Evolutionary conservation across 176 grass and related monocot species (phyloP), one percentile per base, ranked within the genome.

Genomic region (Pharus latifolius): DNA sequence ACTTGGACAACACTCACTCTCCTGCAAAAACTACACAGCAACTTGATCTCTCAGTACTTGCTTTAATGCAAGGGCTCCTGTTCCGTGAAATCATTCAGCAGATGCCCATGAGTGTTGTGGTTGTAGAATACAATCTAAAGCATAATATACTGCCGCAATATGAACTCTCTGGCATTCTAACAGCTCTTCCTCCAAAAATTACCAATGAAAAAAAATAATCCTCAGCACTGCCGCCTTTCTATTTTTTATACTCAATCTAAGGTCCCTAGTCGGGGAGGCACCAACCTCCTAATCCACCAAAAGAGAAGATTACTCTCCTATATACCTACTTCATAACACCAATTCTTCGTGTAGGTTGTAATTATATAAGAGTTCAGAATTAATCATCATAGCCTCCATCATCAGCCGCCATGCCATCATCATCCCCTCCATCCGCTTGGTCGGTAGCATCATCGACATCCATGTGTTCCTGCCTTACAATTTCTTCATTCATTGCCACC

Each of bases 321-420:
- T 56, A 12, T 65, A 81, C 59, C 51, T 38, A 22, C 27, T 34
- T 60, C 49, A 19, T 46, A 25, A 56, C 65, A 27, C 60, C 63
- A 55, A 4, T 72, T 32, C 47, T 55, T 20, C 17, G 10, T 10
- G 2, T 48, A 25, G 33, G 33, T 0, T 3, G 2, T 37, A 40
- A 23, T n/a, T 33, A 38, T 41, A 24, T 23, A 6, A 3, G 20
- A 60, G 52, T 8, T 7, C 15, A 30, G 27, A 60, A 64, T 78
- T 33, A 83, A 51, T 87, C 94, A 49, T 74, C 82, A 16, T 50
- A 74, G 2, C 88, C 88, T 44, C 78, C 90, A 24, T 76, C 84
- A 1, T 83, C 92, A 80, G 4, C 82, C 30, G 86, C 85, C 72
- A 88, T 61, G 12, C 56, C 78, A 58, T 78, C 91, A 18, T 79